Evolutionary conservation across 23 red algal genomes (phyloP), one percentile per base, ranked within the genome.

Genomic region (Agarophyton chilense): DNA sequence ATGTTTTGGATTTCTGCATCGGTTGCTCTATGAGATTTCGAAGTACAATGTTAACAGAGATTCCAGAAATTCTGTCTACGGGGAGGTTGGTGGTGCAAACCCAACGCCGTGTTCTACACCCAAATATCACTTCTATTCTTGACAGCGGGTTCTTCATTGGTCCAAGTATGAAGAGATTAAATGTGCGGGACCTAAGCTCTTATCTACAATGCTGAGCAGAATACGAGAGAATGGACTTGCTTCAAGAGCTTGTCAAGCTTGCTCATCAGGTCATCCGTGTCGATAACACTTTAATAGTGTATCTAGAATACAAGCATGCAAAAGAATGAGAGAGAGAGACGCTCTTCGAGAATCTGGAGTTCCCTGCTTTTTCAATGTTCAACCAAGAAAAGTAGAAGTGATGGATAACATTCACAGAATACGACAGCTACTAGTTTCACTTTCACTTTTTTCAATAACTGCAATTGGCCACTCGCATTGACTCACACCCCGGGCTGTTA

Each of bases 121-220:
- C 64, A 70, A 70, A 42, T 42, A 13, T 70, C 64, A 14, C 40
- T 70, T 22, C 64, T 33, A 41, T 70, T 70, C 64, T 70, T 41
- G 34, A 70, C 18, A 14, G n/a, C n/a, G n/a, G n/a, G n/a, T n/a
- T n/a, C n/a, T n/a, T n/a, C n/a, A n/a, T n/a, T n/a, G n/a, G n/a
- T n/a, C n/a, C n/a, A n/a, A n/a, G n/a, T n/a, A n/a, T n/a, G n/a
- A n/a, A n/a, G n/a, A n/a, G n/a, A n/a, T n/a, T n/a, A n/a, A n/a
- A n/a, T n/a, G n/a, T n/a, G n/a, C n/a, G n/a, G n/a, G n/a, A n/a
- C n/a, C 38, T 70, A 39, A 14, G 18, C 19, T 70, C 18, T 22
- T 70, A 42, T 26, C 34, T 70, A 33, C 32, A 70, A 26, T 42
- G 40, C 28, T 70, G 64, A 33, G 40, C 32, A 42, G 64, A 70